A percentile compares a stretch with the other conserved stretches of the same genome.
Conservation (phyloP, 306 rosid species). For the Vigna hirtella region DNA sequence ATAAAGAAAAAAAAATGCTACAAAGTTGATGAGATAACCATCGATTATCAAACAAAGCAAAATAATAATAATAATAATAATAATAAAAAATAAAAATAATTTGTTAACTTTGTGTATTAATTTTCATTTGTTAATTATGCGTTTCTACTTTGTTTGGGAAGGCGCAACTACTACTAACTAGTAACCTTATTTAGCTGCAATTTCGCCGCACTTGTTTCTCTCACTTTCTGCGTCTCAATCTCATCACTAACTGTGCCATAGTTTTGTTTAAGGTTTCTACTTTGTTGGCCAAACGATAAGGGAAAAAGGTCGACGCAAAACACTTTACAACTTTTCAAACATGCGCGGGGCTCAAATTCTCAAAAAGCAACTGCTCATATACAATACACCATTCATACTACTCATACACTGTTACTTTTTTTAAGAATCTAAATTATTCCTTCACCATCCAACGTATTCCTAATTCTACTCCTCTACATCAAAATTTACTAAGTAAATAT, state of each 20-base stretch:
- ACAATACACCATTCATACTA: not conserved
- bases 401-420: not conserved
- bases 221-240: not conserved
- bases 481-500: too few relatives aligned
- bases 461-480: too few relatives aligned
- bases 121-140: not conserved
- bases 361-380: slow-evolving; percentile 1
- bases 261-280: not conserved
- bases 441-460: too few relatives aligned
- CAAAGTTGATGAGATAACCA: not conserved
- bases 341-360: slow-evolving; percentile 36
- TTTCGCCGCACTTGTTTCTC: slow-evolving; percentile 32
- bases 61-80: too few relatives aligned
- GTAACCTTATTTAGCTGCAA: slow-evolving; percentile 2
- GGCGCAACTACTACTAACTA: slow-evolving; percentile 20
- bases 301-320: not conserved
- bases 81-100: too few relatives aligned
- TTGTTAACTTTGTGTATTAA: not conserved
- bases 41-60: not conserved
- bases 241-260: slow-evolving; percentile 10
- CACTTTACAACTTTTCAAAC: slow-evolving; percentile 19
- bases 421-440: too few relatives aligned
- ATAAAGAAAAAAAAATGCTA: not conserved
- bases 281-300: not conserved
- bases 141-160: slow-evolving; percentile 9